A percentile compares a stretch with the other conserved stretches of the same genome.
Evolutionary conservation across 345 rosid species (phyloP).

Genomic region (Eucalyptus curtisii): DNA sequence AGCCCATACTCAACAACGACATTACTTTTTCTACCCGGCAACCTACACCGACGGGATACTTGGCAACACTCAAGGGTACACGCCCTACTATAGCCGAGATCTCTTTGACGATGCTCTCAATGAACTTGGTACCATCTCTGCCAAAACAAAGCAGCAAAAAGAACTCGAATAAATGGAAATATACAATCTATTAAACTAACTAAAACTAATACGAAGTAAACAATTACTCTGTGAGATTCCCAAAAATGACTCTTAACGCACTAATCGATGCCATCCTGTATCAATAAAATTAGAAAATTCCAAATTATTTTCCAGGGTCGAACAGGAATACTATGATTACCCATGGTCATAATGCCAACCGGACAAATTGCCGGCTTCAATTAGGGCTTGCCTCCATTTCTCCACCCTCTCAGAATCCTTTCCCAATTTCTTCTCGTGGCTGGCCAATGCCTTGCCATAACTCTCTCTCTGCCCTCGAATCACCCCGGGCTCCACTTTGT

Average conservation of each 20-base stretch:
- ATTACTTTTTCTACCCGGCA: too few relatives aligned
- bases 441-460: neutral
- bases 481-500: fast-evolving
- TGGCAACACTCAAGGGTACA: too few relatives aligned
- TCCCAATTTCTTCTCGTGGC: neutral
- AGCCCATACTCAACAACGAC: fast-evolving
- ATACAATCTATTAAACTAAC: too few relatives aligned
- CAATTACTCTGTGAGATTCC: fast-evolving
- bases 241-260: fast-evolving
- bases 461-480: neutral
- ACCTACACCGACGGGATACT: fast-evolving
- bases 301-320: neutral
- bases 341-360: neutral
- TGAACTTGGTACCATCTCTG: too few relatives aligned
- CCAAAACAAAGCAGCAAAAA: too few relatives aligned
- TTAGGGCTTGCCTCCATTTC: neutral
- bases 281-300: too few relatives aligned
- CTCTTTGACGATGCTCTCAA: fast-evolving
- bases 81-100: fast-evolving
- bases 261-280: too few relatives aligned
- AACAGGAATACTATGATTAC: fast-evolving
- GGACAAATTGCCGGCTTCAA: neutral
- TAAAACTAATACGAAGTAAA: too few relatives aligned
- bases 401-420: neutral
- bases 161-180: fast-evolving